phyloP scores from a whole-genome alignment of 2,329 filamentous ascomycete genomes.

The Clarireedia homoeocarpa region DNA sequence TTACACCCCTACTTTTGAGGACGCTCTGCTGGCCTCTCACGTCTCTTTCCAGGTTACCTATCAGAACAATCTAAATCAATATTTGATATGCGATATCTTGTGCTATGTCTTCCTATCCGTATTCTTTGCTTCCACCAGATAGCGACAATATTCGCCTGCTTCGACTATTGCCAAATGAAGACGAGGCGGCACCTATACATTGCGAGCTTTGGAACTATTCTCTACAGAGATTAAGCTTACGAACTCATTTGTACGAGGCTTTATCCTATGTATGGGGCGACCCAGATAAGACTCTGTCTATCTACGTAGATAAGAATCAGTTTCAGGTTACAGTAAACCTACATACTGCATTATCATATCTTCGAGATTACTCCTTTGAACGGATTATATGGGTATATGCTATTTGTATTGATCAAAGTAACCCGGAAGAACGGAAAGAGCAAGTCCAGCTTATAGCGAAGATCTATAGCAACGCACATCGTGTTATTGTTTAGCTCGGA shows the following conservation, averaged over 20 bases:
- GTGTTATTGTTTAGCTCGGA: background rate
- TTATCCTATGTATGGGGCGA: background rate
- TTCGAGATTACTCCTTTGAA: background rate
- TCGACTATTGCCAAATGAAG: background rate
- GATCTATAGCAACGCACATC: rapidly evolving
- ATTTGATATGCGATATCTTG: no score
- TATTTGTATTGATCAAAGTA: background rate
- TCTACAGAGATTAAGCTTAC: background rate
- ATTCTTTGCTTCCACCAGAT: background rate
- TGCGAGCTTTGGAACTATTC: background rate
- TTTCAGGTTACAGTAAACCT: background rate
- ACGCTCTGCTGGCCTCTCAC: no score
- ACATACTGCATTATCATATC: background rate
- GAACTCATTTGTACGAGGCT: background rate
- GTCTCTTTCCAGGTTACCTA: no score
- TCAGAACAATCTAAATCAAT: no score
- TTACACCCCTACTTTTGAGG: no score
- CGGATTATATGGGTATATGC: background rate
- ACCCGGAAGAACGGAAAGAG: rapidly evolving
- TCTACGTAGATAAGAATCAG: background rate
- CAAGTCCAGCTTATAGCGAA: background rate
- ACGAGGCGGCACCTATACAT: background rate
- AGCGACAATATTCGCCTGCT: background rate
- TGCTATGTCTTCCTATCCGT: background rate
- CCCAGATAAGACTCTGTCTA: rapidly evolving